Conservation (phyloP, 108 stramenopile genomes). For the Discostella stelligeroides region DNA sequence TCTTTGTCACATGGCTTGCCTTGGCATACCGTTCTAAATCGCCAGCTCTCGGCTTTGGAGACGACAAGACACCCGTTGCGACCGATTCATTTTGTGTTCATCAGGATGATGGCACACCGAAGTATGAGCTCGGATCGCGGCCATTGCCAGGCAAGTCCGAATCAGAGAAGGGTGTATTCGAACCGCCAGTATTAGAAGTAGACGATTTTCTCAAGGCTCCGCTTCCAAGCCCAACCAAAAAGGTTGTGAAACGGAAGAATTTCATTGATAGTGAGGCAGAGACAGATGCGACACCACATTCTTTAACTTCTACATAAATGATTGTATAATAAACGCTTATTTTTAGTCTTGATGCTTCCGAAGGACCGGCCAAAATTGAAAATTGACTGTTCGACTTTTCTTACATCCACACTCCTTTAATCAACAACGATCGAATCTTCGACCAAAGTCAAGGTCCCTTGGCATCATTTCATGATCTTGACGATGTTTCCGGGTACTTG, state of each 20-base stretch:
- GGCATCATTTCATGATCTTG: no score
- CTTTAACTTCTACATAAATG: no score
- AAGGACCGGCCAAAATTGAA: no score
- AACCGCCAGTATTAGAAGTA: slow-evolving; percentile 63
- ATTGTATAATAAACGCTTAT: no score
- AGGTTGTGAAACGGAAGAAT: slow-evolving; percentile 1
- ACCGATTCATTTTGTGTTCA: slow-evolving; percentile 53
- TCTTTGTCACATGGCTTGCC: slow-evolving; percentile 73
- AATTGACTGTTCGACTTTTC: no score
- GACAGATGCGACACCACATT: no score
- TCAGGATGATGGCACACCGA: slow-evolving; percentile 67
- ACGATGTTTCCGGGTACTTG: no score
- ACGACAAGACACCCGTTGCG: slow-evolving; percentile 71
- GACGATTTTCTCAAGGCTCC: slow-evolving; percentile 66
- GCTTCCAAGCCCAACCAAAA: slow-evolving; percentile 4
- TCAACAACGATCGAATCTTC: no score
- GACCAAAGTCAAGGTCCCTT: no score
- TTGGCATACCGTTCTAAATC: slow-evolving; percentile 83
- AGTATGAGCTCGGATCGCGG: slow-evolving; percentile 66
- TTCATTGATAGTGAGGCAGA: no score
- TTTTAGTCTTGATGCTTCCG: no score
- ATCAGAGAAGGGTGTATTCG: slow-evolving; percentile 48
- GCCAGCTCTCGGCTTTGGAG: slow-evolving; percentile 68
- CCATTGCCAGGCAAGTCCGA: slow-evolving; percentile 67
- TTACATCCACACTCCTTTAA: no score